A percentile compares a stretch with the other conserved stretches of the same genome.
Evolutionary conservation across 2,329 filamentous ascomycete genomes (phyloP).

Genomic region (Calonectria ilicicola): DNA sequence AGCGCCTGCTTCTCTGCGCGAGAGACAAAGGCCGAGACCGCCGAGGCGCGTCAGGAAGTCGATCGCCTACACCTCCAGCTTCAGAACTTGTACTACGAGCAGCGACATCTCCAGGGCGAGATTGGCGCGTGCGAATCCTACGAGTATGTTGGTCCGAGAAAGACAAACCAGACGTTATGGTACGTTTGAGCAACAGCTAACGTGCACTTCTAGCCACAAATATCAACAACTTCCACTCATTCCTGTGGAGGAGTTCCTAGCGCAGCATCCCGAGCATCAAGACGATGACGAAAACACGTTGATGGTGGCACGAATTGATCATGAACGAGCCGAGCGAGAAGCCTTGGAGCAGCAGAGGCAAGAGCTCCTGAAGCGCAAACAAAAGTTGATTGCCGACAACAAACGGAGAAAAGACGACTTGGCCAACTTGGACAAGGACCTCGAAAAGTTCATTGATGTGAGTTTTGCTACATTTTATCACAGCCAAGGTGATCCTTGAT

Average conservation of each 20-base stretch:
- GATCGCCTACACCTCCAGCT: constrained; percentile 92
- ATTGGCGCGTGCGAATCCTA: constrained; percentile 92
- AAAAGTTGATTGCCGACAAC: constrained; percentile 76
- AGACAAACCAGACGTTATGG: not conserved
- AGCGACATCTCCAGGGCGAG: constrained; percentile 89
- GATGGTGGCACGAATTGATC: constrained; percentile 90
- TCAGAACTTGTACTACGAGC: constrained; percentile 97
- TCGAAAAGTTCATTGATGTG: constrained; percentile 94
- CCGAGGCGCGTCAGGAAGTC: constrained; percentile 89
- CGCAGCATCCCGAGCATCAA: constrained; percentile 79
- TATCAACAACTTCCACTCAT: constrained; percentile 89
- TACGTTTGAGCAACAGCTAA: constrained; percentile 15
- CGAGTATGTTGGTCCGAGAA: constrained; percentile 72
- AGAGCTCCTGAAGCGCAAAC: constrained; percentile 75
- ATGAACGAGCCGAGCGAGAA: constrained; percentile 88
- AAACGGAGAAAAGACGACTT: constrained; percentile 95
- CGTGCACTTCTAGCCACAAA: constrained; percentile 74
- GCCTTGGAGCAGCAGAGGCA: constrained; percentile 86
- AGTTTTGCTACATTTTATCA: constrained; percentile 46
- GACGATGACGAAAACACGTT: constrained; percentile 80
- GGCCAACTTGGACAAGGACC: constrained; percentile 88
- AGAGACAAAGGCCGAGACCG: constrained; percentile 87
- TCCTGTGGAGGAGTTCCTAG: constrained; percentile 84
- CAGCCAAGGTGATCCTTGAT: not conserved
- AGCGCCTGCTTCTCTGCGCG: constrained; percentile 84